These are phyloP conservation scores for Aureobasidium musti DNA, from an alignment of 2,329 filamentous ascomycete genomes.

Conservation along the genomic window DNA sequence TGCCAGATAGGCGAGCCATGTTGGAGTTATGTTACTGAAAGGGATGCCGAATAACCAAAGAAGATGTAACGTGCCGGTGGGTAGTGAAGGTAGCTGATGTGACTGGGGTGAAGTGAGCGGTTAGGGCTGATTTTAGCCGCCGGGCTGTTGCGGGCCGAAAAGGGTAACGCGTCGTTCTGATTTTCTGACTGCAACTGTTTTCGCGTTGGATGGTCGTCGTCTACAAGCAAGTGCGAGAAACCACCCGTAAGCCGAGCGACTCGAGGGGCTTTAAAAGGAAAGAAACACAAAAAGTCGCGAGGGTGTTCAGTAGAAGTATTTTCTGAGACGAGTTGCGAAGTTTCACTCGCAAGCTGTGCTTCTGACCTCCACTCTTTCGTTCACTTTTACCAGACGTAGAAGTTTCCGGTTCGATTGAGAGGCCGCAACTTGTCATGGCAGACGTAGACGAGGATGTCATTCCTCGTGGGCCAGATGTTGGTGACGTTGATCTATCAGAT, in stretches of 20 bases:
- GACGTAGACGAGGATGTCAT: constrained; percentile 44
- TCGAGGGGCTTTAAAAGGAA: neutral
- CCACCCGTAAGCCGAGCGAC: neutral
- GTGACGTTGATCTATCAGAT: constrained; percentile 76
- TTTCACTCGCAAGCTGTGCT: neutral
- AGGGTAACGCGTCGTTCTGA: neutral
- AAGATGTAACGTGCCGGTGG: neutral
- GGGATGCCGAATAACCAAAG: neutral
- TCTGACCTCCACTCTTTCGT: neutral
- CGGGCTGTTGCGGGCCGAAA: neutral
- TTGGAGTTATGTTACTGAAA: neutral
- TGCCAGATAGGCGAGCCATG: constrained; percentile 1
- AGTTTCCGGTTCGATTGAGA: too few relatives aligned
- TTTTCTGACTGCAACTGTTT: constrained; percentile 22
- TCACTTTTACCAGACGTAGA: neutral
- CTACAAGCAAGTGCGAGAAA: neutral
- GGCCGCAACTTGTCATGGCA: constrained; percentile 38
- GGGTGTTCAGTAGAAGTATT: too few relatives aligned
- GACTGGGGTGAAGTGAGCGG: constrained; percentile 1
- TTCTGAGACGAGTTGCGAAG: neutral
- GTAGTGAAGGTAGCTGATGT: neutral
- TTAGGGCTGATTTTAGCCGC: constrained; percentile 22
- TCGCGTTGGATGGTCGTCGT: constrained; percentile 6
- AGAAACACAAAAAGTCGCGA: neutral
- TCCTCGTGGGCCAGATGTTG: constrained; percentile 62